These are phyloP conservation scores for Schwanniomyces yamadae DNA, from an alignment of 805 yeast species.

Conservation along the genomic window DNA sequence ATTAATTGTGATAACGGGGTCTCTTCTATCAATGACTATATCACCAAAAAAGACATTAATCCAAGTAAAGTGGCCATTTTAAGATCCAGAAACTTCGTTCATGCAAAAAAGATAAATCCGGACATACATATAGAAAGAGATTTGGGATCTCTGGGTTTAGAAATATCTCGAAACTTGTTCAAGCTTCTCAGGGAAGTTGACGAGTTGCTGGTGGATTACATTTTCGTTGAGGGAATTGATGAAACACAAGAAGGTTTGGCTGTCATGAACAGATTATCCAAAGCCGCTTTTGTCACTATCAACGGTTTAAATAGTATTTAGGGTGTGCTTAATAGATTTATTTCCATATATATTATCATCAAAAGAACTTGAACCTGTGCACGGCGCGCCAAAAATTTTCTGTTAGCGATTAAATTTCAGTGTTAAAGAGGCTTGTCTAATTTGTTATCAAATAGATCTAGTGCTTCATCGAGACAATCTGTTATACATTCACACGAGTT, in stretches of 20 bases:
- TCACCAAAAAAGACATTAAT: slow-evolving; percentile 14
- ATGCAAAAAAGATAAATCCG: slow-evolving; percentile 15
- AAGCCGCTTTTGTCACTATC: slow-evolving; percentile 68
- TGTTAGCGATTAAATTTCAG: no score
- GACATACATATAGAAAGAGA: slow-evolving; percentile 26
- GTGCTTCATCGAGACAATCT: no score
- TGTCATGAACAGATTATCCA: slow-evolving; percentile 84
- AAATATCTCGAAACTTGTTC: slow-evolving; percentile 76
- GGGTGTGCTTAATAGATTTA: neutral
- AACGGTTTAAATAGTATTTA: slow-evolving; percentile 1
- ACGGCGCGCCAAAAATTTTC: no score
- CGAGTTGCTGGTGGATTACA: slow-evolving; percentile 60
- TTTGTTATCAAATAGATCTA: no score
- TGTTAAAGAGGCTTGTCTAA: no score
- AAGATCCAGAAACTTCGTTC: slow-evolving; percentile 37
- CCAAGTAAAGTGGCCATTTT: slow-evolving; percentile 51
- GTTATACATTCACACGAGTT: no score
- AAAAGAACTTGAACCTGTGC: no score
- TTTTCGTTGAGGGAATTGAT: slow-evolving; percentile 80
- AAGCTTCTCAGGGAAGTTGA: slow-evolving; percentile 74
- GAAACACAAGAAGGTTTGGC: slow-evolving; percentile 85
- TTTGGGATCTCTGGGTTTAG: slow-evolving; percentile 49
- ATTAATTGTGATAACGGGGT: slow-evolving; percentile 47
- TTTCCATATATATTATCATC: neutral
- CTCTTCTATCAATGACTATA: slow-evolving; percentile 27